Evolutionary conservation across 345 rosid genomes (phyloP), one percentile per base, ranked within the genome.

Genomic region (Aegle marmelos): DNA sequence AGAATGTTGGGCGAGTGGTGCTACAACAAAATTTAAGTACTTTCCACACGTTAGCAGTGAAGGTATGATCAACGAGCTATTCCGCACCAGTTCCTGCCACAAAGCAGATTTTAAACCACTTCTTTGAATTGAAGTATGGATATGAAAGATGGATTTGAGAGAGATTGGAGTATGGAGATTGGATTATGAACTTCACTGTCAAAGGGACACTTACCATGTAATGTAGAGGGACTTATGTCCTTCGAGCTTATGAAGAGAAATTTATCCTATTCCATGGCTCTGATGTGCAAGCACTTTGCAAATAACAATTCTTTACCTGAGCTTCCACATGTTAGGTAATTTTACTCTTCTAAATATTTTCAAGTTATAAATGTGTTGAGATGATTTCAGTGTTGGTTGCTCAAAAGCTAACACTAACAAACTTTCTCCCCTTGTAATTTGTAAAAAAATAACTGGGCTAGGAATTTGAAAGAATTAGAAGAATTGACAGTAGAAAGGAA

Each of bases 241-340:
- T 91, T 91, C 65, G 94, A 91, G 79, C 91, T 89, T 36, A 88
- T 91, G 6, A 91, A 88, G 87, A 86, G 94, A 77, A 91, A 89
- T 79, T 86, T 89, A 58, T 89, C 89, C 25, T 91, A 91, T 73
- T 81, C 92, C 60, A 86, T 89, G 89, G 86, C 89, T 72, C 76
- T 83, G 56, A 70, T 91, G 68, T 75, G 89, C 85, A 89, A 87
- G 80, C 92, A 89, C 80, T 89, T 91, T 76, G 90, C 92, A 50
- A 83, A 72, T 34, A 57, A 76, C 73, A 76, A 80, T 48, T 36
- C 88, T 16, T 30, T 76, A 70, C 91, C 89, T 10, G 53, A 72
- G 57, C 79, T 81, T 74, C 87, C 92, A 37, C 87, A 88, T 76
- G 86, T 86, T 27, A 91, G 90, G 92, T 88, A 77, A 79, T 79